Percentiles rank a stretch among this genome's conserved stretches.
Evolutionary conservation across 1,284 basidiomycete species (phyloP).

Genomic region (Mycosarcoma mackinlayi): DNA sequence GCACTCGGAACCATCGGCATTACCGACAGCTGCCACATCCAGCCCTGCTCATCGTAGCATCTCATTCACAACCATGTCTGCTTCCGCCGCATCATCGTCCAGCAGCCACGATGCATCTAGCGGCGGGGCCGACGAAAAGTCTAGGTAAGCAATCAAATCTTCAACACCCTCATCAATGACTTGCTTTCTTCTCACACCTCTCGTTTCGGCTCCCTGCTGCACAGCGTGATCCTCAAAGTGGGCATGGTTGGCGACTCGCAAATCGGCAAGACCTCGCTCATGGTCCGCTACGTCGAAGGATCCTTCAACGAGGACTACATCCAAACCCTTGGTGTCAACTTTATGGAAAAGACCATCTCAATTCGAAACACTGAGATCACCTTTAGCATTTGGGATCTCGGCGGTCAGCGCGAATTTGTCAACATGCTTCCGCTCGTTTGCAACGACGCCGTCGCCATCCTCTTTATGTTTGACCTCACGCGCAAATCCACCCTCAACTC

Average conservation of each 20-base stretch:
- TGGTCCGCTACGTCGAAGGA: conserved; percentile 79
- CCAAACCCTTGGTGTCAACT: conserved; percentile 94
- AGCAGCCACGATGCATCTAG: conserved; percentile 34
- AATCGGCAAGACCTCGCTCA: conserved; percentile 96
- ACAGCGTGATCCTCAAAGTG: conserved; percentile 87
- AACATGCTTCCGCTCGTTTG: conserved; percentile 97
- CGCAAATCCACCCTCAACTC: conserved; percentile 96
- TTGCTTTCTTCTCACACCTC: too few relatives aligned
- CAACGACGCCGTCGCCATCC: conserved; percentile 96
- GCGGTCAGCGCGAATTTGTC: conserved; percentile 96
- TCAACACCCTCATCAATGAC: not conserved
- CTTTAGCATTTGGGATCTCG: conserved; percentile 99
- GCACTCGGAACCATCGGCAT: too few relatives aligned
- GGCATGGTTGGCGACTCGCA: conserved; percentile 99
- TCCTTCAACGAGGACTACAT: conserved; percentile 87
- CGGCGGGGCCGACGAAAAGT: conserved; percentile 32
- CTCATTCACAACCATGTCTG: conserved; percentile 25
- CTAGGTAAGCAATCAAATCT: conserved; percentile 14
- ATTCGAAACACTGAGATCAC: conserved; percentile 98
- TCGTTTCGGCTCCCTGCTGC: not conserved
- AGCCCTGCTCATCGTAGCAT: too few relatives aligned
- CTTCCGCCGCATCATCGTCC: conserved; percentile 35
- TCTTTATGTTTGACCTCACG: conserved; percentile 99
- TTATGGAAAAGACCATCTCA: conserved; percentile 98
- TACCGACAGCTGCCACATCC: too few relatives aligned